Conservation (phyloP, 805 yeast species). For the Debaryomyces tyrocola region DNA sequence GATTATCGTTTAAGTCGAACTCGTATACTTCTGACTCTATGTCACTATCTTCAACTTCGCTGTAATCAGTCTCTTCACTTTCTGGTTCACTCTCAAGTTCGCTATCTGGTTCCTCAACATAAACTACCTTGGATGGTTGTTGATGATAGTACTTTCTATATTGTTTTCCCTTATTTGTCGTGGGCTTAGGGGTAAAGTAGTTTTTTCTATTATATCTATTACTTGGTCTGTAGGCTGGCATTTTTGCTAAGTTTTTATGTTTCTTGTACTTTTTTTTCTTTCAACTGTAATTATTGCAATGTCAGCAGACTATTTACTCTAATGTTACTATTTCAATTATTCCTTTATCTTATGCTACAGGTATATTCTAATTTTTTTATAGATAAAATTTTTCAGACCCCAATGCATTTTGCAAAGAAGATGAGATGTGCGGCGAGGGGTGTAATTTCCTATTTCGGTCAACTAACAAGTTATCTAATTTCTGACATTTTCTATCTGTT, state of each 20-base stretch:
- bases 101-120: conserved; percentile 45
- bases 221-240: conserved; percentile 16
- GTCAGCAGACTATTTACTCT: background rate
- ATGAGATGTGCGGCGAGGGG: conserved; percentile 9
- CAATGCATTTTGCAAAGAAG: conserved; percentile 2
- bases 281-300: too few species aligned
- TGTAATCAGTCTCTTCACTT: conserved; percentile 8
- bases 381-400: conserved; percentile 7
- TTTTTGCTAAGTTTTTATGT: conserved; percentile 1
- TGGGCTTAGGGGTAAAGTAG: conserved; percentile 10
- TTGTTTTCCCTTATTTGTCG: conserved; percentile 12
- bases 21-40: conserved; percentile 25
- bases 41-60: conserved; percentile 7
- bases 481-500: background rate
- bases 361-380: background rate
- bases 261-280: background rate
- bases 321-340: background rate
- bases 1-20: conserved; percentile 24
- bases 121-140: conserved; percentile 37
- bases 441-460: conserved; percentile 1
- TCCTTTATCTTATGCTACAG: background rate
- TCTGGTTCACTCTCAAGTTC: conserved; percentile 24
- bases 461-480: background rate
- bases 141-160: conserved; percentile 35
- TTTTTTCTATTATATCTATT: conserved; percentile 22